These are phyloP conservation scores for Claviceps arundinis DNA, from an alignment of 2,329 filamentous ascomycete genomes.

Conservation along the genomic window DNA sequence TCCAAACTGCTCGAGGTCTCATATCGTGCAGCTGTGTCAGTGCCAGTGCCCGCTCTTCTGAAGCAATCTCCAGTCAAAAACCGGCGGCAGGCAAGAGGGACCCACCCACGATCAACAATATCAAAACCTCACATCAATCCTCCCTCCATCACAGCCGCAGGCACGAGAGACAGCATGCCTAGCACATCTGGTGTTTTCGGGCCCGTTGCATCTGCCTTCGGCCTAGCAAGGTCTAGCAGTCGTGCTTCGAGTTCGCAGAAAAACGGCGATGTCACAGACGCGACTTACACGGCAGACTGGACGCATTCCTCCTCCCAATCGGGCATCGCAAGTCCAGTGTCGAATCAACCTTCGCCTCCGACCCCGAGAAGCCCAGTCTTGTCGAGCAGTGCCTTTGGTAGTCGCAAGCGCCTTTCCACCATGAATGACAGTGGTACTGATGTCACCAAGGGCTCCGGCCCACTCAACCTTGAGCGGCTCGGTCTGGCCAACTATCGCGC, in stretches of 20 bases:
- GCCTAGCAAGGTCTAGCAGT: constrained; percentile 17
- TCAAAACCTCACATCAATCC: background rate
- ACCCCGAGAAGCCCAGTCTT: background rate
- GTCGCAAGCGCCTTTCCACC: constrained; percentile 11
- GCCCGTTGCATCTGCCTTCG: constrained; percentile 22
- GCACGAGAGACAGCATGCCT: constrained; percentile 14
- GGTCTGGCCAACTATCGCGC: constrained; percentile 12
- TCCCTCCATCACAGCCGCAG: background rate
- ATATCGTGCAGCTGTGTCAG: no score
- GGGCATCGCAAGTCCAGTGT: constrained; percentile 6
- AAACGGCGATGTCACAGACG: constrained; percentile 9
- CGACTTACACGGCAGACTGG: constrained; percentile 6
- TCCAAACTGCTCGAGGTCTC: no score
- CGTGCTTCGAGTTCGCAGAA: constrained; percentile 7
- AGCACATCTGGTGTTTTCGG: constrained; percentile 15
- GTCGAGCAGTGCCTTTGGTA: constrained; percentile 9
- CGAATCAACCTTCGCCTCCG: constrained; percentile 7
- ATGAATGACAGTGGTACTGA: constrained; percentile 22
- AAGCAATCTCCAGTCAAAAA: no score
- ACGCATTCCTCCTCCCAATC: constrained; percentile 1
- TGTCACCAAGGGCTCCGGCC: constrained; percentile 14
- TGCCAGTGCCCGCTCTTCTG: no score
- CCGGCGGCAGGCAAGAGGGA: no score
- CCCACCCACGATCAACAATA: no score
- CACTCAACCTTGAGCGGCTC: constrained; percentile 16